Evolutionary conservation across 495 filamentous ascomycete species (phyloP).

Genomic region (Talaromyces borbonicus): DNA sequence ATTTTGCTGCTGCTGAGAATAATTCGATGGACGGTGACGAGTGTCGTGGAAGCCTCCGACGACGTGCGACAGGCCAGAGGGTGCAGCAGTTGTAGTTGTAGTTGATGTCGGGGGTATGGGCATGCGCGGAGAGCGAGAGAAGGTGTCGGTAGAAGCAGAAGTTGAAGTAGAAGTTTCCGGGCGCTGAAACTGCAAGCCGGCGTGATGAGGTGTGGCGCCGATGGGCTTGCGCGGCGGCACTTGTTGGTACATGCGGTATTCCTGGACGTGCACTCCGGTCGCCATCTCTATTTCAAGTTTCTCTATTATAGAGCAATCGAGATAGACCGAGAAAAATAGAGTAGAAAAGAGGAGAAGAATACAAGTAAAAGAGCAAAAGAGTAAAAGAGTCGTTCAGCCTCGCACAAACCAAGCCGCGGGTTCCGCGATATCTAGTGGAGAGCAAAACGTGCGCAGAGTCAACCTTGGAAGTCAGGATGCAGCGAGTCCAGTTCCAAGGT

Average conservation of each 20-base stretch:
- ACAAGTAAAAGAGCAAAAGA: no score
- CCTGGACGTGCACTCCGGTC: constrained; percentile 5
- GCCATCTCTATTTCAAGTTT: constrained; percentile 3
- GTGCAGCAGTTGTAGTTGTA: constrained; percentile 9
- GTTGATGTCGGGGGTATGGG: constrained; percentile 2
- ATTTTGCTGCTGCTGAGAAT: constrained; percentile 20
- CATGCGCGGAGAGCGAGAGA: constrained; percentile 7
- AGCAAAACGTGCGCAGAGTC: no score
- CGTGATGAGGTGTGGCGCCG: constrained; percentile 7
- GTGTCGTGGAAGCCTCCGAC: no score
- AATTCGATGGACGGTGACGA: no score
- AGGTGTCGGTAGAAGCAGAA: constrained; percentile 14
- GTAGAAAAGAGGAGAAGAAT: no score
- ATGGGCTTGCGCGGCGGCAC: constrained; percentile 15
- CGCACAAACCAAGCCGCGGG: no score
- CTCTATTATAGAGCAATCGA: no score
- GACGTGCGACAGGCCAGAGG: constrained; percentile 9
- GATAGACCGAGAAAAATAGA: no score
- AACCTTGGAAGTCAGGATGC: no score
- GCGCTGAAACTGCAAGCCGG: constrained; percentile 8
- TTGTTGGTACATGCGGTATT: constrained; percentile 12
- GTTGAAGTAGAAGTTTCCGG: constrained; percentile 10
- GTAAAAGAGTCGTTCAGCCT: no score
- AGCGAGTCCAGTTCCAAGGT: no score
- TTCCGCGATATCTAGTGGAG: no score